Evolutionary conservation across 768 basidiomycete species (phyloP), one percentile per base, ranked within the genome.

Genomic region (Rhodotorula toruloides): DNA sequence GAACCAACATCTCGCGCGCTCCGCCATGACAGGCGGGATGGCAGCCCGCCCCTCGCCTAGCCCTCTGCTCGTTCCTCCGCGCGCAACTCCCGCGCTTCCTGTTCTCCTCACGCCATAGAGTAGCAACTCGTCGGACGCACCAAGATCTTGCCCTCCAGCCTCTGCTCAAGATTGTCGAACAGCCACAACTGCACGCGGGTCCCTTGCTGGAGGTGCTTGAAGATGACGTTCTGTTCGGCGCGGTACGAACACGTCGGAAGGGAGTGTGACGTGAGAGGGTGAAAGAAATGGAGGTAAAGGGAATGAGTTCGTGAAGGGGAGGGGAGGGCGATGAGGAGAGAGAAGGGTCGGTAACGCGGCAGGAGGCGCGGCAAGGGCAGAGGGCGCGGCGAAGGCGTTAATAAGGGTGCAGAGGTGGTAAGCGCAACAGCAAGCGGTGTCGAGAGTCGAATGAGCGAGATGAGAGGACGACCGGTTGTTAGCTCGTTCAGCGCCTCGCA

Each of bases 131-230:
- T 74, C 36, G 2, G 64, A 86, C 90, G 79, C 79, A 97, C 94
- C 80, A 91, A 87, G 78, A 99, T 96, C 79, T 84, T 84, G 54
- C 93, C 94, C 79, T 97, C 92, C 67, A 99, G 89, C 68, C 94
- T 84, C 87, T 96, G 91, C 76, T 97, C 91, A 61, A 87, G 83
- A 77, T 98, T 97, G 77, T 99, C 94, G 76, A 91, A 98, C 67
- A 99, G 79, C 94, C 94, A 99, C 76, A 99, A 86, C 27, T 48
- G 52, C 36, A 62, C 58, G 42, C 67, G 56, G 22, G 46, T 39
- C 19, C 57, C 58, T 80, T 89, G 86, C 77, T 94, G 92, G 37
- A 96, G 82, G 80, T 94, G 90, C 86, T 94, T 93, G 84, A 96
- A 96, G 79, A 96, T 96, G 69, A 94, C 89, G 81, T 94, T 94